Evolutionary conservation across 163 green algal genomes (phyloP), one percentile per base, ranked within the genome.

Genomic region (Chlorella variabilis): DNA sequence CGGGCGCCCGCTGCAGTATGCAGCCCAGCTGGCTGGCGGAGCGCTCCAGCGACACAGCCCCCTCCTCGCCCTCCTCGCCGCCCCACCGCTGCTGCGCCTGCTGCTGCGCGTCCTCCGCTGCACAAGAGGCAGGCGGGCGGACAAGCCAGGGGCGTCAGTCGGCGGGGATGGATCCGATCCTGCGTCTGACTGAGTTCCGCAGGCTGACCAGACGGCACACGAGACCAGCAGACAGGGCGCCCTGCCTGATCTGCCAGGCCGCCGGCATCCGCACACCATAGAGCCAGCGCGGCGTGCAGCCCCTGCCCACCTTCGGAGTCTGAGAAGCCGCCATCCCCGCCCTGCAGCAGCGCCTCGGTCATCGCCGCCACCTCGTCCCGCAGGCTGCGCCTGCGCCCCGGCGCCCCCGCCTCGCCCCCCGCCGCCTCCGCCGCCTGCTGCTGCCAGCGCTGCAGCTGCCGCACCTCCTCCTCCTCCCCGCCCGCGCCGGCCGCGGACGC

Each of bases 1-100:
- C 65, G 25, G 65, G 65, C 2, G 65, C 65, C 20, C 71, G 51
- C 36, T 69, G 71, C 71, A 79, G 54, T 34, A 79, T 36, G 71
- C 33, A 31, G 34, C 71, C 71, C 8, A 79, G 39, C 54, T 79
- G 36, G 3, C 33, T 39, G 34, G 71, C 54, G 15, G 71, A 25
- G 1, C 29, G 3, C 2, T 20, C 38, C 23, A 56, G 65, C 20
- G 65, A 73, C 65, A 56, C 9, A 20, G 71, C 34, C 54, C 18
- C 45, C 29, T 63, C 69, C 8, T 59, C 66, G 39, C 18, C 65
- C 21, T 59, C 66, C 25, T 13, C 39, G 17, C 63, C 63, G 34
- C 63, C 33, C 63, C 33, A 71, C 11, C 7, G 21, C 63, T 71
- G 65, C 65, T 71, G 65, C 62, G 33, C 11, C 62, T 41, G 34